phyloP scores from a whole-genome alignment of 2,329 filamentous ascomycete genomes.

The Colletotrichum nymphaeae region DNA sequence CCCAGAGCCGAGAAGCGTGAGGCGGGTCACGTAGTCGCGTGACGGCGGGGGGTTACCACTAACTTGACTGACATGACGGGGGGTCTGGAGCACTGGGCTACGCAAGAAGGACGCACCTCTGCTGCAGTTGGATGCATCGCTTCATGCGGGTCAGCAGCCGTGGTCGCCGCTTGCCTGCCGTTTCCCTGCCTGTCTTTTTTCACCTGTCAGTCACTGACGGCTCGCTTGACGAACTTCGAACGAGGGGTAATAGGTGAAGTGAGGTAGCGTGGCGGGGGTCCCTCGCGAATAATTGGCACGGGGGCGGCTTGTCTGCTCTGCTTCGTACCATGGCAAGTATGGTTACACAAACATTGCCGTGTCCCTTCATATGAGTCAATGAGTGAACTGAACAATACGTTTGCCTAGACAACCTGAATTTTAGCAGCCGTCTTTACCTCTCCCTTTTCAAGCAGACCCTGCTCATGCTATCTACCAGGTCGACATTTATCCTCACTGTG shows the following conservation, averaged over 20 bases:
- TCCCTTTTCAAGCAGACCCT: too few species aligned
- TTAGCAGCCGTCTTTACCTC: too few species aligned
- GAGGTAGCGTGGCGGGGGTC: neutral
- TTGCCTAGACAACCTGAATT: neutral
- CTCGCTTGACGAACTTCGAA: neutral
- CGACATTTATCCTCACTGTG: neutral
- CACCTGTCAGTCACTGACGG: conserved; percentile 7
- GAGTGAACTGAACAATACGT: neutral
- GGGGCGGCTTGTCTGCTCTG: neutral
- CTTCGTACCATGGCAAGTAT: neutral
- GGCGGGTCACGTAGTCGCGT: conserved; percentile 15
- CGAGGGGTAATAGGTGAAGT: neutral
- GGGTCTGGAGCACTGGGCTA: conserved; percentile 1
- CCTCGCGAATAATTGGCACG: neutral
- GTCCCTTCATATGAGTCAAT: neutral
- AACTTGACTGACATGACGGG: neutral
- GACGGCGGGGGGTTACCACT: neutral
- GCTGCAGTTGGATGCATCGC: conserved; percentile 23
- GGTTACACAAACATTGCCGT: conserved; percentile 7
- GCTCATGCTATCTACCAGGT: neutral
- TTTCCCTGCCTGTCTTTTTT: neutral
- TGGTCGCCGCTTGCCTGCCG: neutral
- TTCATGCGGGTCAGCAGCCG: conserved; percentile 20
- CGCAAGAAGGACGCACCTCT: conserved; percentile 17
- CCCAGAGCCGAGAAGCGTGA: conserved; percentile 1